Evolutionary conservation across 257 asterid genomes (phyloP).

Genomic region (Solanum appendiculatum): DNA sequence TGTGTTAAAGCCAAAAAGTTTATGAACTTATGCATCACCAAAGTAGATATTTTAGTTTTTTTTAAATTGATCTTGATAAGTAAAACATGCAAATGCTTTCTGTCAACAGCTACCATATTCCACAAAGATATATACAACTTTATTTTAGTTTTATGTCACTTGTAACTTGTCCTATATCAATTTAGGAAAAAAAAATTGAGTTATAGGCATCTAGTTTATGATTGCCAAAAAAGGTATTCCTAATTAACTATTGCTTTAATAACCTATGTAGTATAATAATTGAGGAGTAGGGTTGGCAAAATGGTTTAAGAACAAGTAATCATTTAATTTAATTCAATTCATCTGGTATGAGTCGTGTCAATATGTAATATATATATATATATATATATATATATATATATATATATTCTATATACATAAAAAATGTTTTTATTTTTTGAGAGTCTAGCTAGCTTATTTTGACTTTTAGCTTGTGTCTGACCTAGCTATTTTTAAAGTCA

Average conservation of each 20-base stretch:
- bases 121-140: background rate
- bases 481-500: too few relatives aligned
- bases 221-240: background rate
- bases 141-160: background rate
- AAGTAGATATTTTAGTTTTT: background rate
- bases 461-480: background rate
- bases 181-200: background rate
- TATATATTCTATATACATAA: too few relatives aligned
- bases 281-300: background rate
- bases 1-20: background rate
- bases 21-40: background rate
- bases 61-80: background rate
- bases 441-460: background rate
- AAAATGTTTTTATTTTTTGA: fast-evolving
- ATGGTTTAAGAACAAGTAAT: background rate
- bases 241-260: background rate
- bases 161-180: background rate
- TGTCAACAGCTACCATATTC: background rate
- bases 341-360: background rate
- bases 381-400: too few relatives aligned
- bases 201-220: background rate
- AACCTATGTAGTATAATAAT: background rate
- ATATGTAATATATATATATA: background rate
- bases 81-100: background rate
- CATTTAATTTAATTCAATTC: background rate